Evolutionary conservation across 495 filamentous ascomycete genomes (phyloP).

Genomic region (Trichoderma orchidacearum): DNA sequence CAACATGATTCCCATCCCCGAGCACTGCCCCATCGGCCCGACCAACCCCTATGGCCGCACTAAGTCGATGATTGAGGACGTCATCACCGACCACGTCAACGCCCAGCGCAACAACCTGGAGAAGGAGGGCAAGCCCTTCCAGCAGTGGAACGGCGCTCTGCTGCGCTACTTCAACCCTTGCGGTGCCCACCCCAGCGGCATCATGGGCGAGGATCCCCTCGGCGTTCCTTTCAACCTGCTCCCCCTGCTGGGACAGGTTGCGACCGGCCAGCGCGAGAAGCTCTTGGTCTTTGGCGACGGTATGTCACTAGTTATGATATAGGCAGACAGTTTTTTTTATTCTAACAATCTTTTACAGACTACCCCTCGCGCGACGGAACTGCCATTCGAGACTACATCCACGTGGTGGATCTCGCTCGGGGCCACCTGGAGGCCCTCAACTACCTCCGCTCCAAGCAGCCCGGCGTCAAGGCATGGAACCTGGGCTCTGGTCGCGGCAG

Average conservation of each 20-base stretch:
- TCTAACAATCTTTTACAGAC: slow-evolving; percentile 36
- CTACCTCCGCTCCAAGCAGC: slow-evolving; percentile 78
- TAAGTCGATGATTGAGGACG: slow-evolving; percentile 77
- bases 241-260: slow-evolving; percentile 87
- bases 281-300: slow-evolving; percentile 88
- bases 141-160: slow-evolving; percentile 86
- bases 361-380: slow-evolving; percentile 77
- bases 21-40: slow-evolving; percentile 86
- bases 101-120: slow-evolving; percentile 72
- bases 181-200: slow-evolving; percentile 84
- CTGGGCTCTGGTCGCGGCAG: slow-evolving; percentile 88
- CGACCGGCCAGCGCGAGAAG: slow-evolving; percentile 89
- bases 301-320: slow-evolving; percentile 12
- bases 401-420: slow-evolving; percentile 78
- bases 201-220: slow-evolving; percentile 98
- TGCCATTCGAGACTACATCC: slow-evolving; percentile 61
- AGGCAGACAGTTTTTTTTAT: neutral
- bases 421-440: slow-evolving; percentile 87
- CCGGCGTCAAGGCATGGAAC: slow-evolving; percentile 94
- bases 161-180: slow-evolving; percentile 97
- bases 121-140: slow-evolving; percentile 62
- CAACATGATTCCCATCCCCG: slow-evolving; percentile 98
- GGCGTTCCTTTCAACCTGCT: slow-evolving; percentile 94
- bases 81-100: slow-evolving; percentile 83
- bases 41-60: slow-evolving; percentile 97